Evolutionary conservation across 176 grass and related monocot species (phyloP), one percentile per base, ranked within the genome.

Genomic region (Themeda triandra): DNA sequence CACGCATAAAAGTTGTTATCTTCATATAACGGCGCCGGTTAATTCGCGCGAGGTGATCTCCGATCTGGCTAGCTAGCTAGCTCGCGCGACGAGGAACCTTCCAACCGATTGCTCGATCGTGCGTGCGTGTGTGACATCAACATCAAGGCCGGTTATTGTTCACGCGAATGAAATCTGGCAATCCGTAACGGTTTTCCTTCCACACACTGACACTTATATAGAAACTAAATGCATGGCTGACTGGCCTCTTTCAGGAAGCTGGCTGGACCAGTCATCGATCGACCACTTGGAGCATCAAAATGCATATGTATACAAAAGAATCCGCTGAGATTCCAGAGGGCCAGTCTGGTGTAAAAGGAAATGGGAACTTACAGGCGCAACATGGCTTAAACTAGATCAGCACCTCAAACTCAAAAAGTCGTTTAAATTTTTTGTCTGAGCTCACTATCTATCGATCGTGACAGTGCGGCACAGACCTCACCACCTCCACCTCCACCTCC

Each of bases 381-480:
- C 77, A 33, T 80, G 77, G 40, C 28, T 14, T 76, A 76, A 51
- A 63, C 18, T 53, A 46, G 44, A 3, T 44, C 44, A 46, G 12
- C 44, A 46, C 45, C 13, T 48, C 13, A 0, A 17, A 15, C 45
- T 48, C 53, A 8, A 56, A 23, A 56, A 15, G 6, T n/a, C n/a
- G 19, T 9, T n/a, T 4, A 1, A 41, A 23, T 78, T 78, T 78
- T 70, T 44, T 44, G 7, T 13, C 13, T 9, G 48, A 54, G 54
- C 41, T 78, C 75, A n/a, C 46, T 51, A 82, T 48, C 51, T 19
- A 23, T 9, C 51, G 23, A 23, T 9, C 51, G 23, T 46, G 23
- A 53, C 66, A 78, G 73, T 83, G 86, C 80, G 53, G 13, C 86
- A 73, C 74, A 78, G n/a, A n/a, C n/a, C n/a, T n/a, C n/a, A n/a